Base-by-base conservation (phyloP, 2,329 filamentous ascomycete species). In the Venturiaceae sp. region DNA sequence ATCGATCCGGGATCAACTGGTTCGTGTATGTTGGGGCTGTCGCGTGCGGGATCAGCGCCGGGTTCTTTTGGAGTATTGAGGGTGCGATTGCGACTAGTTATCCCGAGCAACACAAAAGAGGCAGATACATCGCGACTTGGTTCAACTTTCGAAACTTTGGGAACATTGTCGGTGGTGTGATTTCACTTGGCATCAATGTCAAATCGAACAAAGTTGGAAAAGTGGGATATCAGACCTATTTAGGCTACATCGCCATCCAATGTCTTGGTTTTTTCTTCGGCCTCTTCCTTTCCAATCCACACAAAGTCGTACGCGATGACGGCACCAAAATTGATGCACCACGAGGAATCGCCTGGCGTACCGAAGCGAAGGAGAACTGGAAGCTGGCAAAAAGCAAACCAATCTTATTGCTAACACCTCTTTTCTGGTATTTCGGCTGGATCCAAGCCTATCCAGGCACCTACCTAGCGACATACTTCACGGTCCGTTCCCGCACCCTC, bases 61-160 rank as follows among this genome's bases (percentile, higher is more conserved):
- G 86, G 0, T 75, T 89, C 0, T 90, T 90, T 69, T 90, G 87
- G 87, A 84, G 84, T 76, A 82, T 85, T 0, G 87, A 90, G 70
- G 84, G 84, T 0, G 86, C 87, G 0, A 87, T 90, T 59, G 86
- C 86, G 0, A 80, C 90, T 23, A 78, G 83, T 0, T 90, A 90
- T 62, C 86, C 86, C 0, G 86, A 90, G 64, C 84, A 85, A 0
- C 82, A 82, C 66, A 86, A 87, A 53, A 79, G 81, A 56, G 85
- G 84, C 0, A 79, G 39, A 11, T 57, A 39, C 36, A 39, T 39
- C n/a, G 36, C 36, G 11, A 39, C 36, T 11, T 39, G 36, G 36
- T 39, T 39, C 36, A 39, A 11, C 36, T 39, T 39, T n/a, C 36
- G 36, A 11, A 39, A 39, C n/a, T 39, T 39, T 39, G 36, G 36